Percentiles rank a stretch among this genome's conserved stretches.
These are phyloP conservation scores for Aureobasidium sp. DNA, from an alignment of 2,329 filamentous ascomycete species.

Conservation along the genomic window DNA sequence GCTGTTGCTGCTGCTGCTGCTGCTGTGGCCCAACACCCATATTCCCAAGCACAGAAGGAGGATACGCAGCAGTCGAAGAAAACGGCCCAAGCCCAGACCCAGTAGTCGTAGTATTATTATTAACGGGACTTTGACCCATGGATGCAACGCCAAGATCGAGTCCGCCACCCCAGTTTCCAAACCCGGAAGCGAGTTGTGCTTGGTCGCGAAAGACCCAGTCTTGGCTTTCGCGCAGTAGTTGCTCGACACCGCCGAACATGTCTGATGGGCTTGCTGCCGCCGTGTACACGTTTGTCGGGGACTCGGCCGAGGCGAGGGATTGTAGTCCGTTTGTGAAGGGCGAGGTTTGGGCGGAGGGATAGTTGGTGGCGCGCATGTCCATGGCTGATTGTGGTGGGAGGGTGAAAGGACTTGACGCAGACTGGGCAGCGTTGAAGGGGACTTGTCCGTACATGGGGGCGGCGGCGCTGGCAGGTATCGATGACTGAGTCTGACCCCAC, in stretches of 20 bases:
- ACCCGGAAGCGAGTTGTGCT: conserved; percentile 51
- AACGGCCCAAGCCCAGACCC: not conserved
- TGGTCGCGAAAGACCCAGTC: conserved; percentile 55
- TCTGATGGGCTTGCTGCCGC: conserved; percentile 40
- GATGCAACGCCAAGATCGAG: not conserved
- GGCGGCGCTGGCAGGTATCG: not conserved
- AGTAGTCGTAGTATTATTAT: too few species aligned
- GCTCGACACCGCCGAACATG: conserved; percentile 54
- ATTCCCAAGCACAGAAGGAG: not conserved
- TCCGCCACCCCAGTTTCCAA: conserved; percentile 51
- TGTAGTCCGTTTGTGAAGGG: not conserved
- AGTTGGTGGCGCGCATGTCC: not conserved
- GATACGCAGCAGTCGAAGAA: not conserved
- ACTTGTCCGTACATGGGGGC: not conserved
- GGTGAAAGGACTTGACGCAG: not conserved
- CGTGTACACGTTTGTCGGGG: conserved; percentile 16
- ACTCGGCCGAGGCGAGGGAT: conserved; percentile 23
- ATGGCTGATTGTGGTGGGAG: conserved; percentile 11
- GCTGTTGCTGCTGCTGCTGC: not conserved
- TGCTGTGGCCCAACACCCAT: not conserved
- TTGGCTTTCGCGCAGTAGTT: conserved; percentile 55
- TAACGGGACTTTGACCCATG: conserved; percentile 5
- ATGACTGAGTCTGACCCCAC: conserved; percentile 6
- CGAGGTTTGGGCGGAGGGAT: conserved; percentile 9
- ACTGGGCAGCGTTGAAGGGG: conserved; percentile 1